These are phyloP conservation scores for Dryadomyces sulphureus DNA, from an alignment of 2,329 filamentous ascomycete species.

Conservation along the genomic window DNA sequence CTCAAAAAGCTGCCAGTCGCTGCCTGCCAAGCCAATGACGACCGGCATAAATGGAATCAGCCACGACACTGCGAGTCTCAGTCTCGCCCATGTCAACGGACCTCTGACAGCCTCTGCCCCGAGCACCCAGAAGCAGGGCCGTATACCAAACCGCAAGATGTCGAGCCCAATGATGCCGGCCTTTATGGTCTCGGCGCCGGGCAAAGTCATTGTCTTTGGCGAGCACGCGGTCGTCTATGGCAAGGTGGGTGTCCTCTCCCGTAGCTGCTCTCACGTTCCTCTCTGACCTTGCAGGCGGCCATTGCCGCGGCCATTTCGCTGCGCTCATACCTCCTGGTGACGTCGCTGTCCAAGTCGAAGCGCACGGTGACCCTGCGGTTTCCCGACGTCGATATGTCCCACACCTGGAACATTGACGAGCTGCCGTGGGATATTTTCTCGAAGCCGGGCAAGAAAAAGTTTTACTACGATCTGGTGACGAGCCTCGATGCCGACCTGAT, in stretches of 20 bases:
- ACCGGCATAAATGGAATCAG: conserved; percentile 12
- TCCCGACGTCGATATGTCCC: conserved; percentile 74
- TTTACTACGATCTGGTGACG: conserved; percentile 82
- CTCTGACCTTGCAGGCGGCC: conserved; percentile 44
- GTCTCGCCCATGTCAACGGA: conserved; percentile 11
- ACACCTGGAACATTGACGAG: conserved; percentile 88
- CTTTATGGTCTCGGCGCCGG: conserved; percentile 96
- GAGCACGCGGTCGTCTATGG: conserved; percentile 97
- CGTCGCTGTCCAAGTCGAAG: conserved; percentile 81
- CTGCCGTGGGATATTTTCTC: conserved; percentile 79
- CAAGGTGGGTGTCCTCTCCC: conserved; percentile 43
- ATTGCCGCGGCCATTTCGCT: conserved; percentile 92
- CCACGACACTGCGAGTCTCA: conserved; percentile 11
- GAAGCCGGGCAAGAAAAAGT: conserved; percentile 74
- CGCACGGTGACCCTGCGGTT: conserved; percentile 80
- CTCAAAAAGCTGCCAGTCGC: not conserved
- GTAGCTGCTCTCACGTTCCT: not conserved
- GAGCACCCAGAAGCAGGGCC: conserved; percentile 17
- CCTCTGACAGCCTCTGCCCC: conserved; percentile 9
- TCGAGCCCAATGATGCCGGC: conserved; percentile 62
- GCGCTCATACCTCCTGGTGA: conserved; percentile 91
- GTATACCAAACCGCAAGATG: conserved; percentile 35
- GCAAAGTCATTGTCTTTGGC: conserved; percentile 96
- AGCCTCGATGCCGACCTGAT: conserved; percentile 71
- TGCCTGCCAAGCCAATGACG: conserved; percentile 6